Evolutionary conservation across 2,329 filamentous ascomycete genomes (phyloP), one percentile per base, ranked within the genome.

Genomic region (Stagonosporopsis tanaceti): DNA sequence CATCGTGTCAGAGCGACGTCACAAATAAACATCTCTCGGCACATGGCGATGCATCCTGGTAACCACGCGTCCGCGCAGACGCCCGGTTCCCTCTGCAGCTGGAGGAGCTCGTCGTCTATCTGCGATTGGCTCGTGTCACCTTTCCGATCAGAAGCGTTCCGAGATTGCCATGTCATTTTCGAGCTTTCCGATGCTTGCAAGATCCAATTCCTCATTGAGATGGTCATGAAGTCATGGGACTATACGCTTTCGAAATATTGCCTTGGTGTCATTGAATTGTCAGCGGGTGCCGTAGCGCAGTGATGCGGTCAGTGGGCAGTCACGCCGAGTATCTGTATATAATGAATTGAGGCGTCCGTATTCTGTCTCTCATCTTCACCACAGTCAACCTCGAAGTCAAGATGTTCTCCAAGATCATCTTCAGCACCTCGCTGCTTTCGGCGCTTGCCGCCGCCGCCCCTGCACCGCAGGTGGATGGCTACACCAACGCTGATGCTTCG

Each of bases 401-500:
- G 41, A 79, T 79, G 77, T 65, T 77, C 39, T 66, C 65, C 61
- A 77, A 65, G 65, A 70, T 68, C 28, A 22, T 74, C 22, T 62
- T 76, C 57, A 65, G 70, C 50, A 71, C 72, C 41, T 67, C 70
- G 56, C 64, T 72, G 56, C 64, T 79, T 46, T 73, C 72, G 47
- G 74, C 72, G 51, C 67, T 73, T 25, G 75, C 67, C 61, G 70
- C 66, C 17, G 72, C 77, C 41, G 76, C 73, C 39, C 78, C 77
- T 30, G 68, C 69, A 56, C 76, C 77, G n/a, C 75, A 78, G 53
- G 77, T 77, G 15, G 50, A 79, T 53, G 80, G 80, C 38, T 83
- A 82, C 71, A 74, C 70, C 20, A 70, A 78, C 59, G 80, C 76
- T 8, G 76, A 80, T 67, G 78, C 78, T 34, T 75, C 78, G 22